Percentiles rank a stretch among this genome's conserved stretches.
These are phyloP conservation scores for Populus hybrid DNA, from an alignment of 441 rosid genomes.

Conservation along the genomic window DNA sequence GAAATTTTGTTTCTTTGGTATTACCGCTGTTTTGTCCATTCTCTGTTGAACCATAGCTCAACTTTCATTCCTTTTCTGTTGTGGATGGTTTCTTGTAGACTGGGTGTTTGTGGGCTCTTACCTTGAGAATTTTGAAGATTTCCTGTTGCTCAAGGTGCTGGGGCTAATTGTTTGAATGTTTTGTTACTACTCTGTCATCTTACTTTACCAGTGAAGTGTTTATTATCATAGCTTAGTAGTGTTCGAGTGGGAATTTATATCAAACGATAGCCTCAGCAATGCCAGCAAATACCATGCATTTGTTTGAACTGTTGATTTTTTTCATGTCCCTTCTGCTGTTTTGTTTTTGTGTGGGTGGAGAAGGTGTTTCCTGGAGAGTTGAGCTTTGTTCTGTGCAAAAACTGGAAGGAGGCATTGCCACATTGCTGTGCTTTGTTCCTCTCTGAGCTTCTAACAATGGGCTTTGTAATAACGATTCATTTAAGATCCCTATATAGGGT, in stretches of 20 bases:
- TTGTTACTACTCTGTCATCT: not conserved
- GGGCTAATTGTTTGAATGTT: not conserved
- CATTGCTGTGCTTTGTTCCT: no score
- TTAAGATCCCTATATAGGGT: no score
- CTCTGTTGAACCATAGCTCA: not conserved
- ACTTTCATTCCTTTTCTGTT: not conserved
- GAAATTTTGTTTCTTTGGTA: no score
- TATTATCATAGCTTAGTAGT: not conserved
- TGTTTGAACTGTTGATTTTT: not conserved
- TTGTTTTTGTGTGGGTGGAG: not conserved
- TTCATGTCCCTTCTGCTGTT: not conserved
- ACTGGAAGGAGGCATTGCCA: not conserved
- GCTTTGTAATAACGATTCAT: no score
- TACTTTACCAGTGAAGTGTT: not conserved
- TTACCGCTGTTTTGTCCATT: no score
- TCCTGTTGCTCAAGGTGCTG: not conserved
- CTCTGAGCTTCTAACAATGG: no score
- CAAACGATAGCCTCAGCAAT: not conserved
- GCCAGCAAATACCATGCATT: not conserved
- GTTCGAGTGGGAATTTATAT: not conserved
- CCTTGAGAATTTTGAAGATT: not conserved
- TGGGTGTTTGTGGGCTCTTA: not conserved
- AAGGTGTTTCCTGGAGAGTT: not conserved
- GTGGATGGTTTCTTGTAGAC: no score
- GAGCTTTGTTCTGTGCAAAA: not conserved